Conservation (phyloP, 2,329 filamentous ascomycete species). For the Colletotrichum sp. region DNA sequence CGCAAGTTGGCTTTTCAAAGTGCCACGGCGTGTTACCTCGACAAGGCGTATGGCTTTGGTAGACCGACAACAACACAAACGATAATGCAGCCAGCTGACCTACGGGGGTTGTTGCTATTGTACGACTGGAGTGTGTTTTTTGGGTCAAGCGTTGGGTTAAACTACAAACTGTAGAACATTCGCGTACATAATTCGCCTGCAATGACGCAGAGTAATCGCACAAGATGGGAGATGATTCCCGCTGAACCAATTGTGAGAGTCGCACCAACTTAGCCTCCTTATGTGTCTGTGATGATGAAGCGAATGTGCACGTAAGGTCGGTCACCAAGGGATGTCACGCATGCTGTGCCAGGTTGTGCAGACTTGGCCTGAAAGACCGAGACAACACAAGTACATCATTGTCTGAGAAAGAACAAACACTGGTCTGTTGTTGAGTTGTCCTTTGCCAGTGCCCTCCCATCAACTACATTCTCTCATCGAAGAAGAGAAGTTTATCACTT, state of each 20-base stretch:
- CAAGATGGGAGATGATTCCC: background rate
- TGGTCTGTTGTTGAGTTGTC: background rate
- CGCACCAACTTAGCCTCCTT: background rate
- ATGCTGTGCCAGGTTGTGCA: background rate
- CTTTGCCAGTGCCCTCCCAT: background rate
- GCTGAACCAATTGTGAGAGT: background rate
- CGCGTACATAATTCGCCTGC: conserved; percentile 4
- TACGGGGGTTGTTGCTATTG: background rate
- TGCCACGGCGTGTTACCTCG: background rate
- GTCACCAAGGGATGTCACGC: background rate
- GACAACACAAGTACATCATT: background rate
- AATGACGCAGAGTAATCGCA: background rate
- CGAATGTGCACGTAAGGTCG: background rate
- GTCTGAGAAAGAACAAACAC: background rate
- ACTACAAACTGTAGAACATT: background rate
- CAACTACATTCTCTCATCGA: background rate
- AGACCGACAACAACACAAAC: background rate
- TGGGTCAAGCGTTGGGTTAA: background rate
- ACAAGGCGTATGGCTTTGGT: background rate
- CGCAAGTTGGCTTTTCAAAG: background rate
- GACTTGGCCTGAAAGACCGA: background rate
- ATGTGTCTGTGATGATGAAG: background rate
- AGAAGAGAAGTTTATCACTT: background rate
- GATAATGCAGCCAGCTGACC: background rate
- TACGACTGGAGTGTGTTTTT: background rate